Conservation (phyloP, 345 rosid species). For the Garcia nutans region DNA sequence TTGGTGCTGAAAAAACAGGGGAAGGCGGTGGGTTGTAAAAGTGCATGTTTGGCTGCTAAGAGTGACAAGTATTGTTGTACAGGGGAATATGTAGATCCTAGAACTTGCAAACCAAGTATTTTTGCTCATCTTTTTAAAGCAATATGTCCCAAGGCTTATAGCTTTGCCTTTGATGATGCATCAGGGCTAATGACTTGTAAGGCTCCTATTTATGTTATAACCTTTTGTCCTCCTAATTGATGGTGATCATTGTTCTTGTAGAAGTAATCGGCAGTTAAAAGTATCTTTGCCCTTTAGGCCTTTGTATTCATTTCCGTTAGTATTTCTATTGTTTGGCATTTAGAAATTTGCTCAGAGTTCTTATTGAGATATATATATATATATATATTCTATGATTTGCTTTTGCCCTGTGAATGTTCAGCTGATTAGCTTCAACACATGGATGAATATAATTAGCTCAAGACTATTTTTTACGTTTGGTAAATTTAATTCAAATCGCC, state of each 20-base stretch:
- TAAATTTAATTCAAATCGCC: too few relatives aligned
- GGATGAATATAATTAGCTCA: too few relatives aligned
- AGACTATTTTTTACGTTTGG: too few relatives aligned
- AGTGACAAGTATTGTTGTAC: conserved; percentile 48
- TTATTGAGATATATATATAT: too few relatives aligned
- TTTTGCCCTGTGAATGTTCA: too few relatives aligned
- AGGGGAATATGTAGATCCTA: conserved; percentile 40
- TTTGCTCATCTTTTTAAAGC: conserved; percentile 49
- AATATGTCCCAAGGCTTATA: conserved; percentile 48
- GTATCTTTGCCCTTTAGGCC: too few relatives aligned
- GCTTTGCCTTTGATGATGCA: conserved; percentile 50
- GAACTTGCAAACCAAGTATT: conserved; percentile 38
- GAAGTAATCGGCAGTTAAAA: too few relatives aligned
- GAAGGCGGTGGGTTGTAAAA: conserved; percentile 49
- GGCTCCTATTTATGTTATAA: conserved; percentile 45
- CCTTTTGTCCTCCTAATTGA: conserved; percentile 50
- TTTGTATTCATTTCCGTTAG: too few relatives aligned
- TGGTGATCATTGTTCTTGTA: background rate
- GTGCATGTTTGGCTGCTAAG: conserved; percentile 51
- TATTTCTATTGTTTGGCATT: too few relatives aligned
- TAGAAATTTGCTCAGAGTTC: too few relatives aligned
- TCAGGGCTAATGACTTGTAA: conserved; percentile 45
- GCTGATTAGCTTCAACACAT: too few relatives aligned
- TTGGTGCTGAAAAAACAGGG: conserved; percentile 37
- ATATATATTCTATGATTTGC: too few relatives aligned